A percentile compares a stretch with the other conserved stretches of the same genome.
phyloP scores from a whole-genome alignment of 2,329 filamentous ascomycete species.

The Albophoma yamanashiensis region DNA sequence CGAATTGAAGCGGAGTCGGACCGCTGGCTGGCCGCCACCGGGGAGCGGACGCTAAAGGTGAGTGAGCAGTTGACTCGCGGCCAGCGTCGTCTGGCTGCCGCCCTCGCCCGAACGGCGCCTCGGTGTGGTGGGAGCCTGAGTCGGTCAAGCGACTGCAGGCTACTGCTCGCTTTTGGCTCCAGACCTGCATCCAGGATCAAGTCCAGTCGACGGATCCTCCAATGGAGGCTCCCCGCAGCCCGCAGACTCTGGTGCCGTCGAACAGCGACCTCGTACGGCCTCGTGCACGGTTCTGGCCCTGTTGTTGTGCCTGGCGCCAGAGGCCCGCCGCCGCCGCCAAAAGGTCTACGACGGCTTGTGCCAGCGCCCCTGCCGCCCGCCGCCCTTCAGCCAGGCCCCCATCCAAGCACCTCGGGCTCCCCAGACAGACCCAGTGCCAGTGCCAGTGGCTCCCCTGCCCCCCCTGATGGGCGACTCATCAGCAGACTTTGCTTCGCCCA shows the following conservation, averaged over 20 bases:
- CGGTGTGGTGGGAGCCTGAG: background rate
- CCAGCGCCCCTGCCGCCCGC: constrained; percentile 2
- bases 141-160: background rate
- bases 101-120: background rate
- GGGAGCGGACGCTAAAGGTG: background rate
- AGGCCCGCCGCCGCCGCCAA: no score
- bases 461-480: constrained; percentile 5
- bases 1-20: background rate
- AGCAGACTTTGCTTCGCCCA: constrained; percentile 11
- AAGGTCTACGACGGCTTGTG: background rate
- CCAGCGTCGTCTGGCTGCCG: background rate
- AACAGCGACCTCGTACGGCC: no score
- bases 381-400: constrained; percentile 1
- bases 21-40: background rate
- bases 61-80: background rate
- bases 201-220: background rate
- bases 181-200: background rate
- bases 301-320: background rate
- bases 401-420: background rate
- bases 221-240: no score
- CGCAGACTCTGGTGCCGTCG: no score
- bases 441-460: constrained; percentile 1
- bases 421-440: background rate
- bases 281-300: background rate
- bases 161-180: background rate